Conservation (phyloP, 2,329 filamentous ascomycete species). For the Conoideocrella luteorostrata region DNA sequence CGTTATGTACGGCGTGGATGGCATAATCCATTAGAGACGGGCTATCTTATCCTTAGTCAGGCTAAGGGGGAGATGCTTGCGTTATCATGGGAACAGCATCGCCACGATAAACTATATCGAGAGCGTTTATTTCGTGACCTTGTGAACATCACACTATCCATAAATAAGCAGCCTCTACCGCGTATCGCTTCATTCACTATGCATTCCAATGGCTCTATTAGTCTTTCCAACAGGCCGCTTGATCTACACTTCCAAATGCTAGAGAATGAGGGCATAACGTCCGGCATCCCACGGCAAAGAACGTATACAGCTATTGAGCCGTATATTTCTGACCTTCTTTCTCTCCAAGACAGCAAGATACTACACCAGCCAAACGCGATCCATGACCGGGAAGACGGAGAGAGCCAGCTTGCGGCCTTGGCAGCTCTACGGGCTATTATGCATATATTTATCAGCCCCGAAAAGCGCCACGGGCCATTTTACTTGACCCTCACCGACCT, state of each 20-base stretch:
- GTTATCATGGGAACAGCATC: not conserved
- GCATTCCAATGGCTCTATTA: not conserved
- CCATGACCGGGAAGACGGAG: conserved; percentile 18
- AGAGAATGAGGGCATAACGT: conserved; percentile 27
- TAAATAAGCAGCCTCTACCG: not conserved
- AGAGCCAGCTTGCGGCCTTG: conserved; percentile 21
- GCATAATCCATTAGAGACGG: not conserved
- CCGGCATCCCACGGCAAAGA: conserved; percentile 22
- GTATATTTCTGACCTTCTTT: conserved; percentile 24
- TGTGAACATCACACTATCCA: not conserved
- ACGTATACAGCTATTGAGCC: conserved; percentile 26
- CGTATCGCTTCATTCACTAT: not conserved
- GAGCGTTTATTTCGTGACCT: not conserved
- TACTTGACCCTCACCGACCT: conserved; percentile 27
- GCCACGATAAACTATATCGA: not conserved
- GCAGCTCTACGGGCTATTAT: conserved; percentile 20
- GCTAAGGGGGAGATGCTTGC: conserved; percentile 1
- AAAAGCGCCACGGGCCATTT: conserved; percentile 24
- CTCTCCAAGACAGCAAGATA: conserved; percentile 28
- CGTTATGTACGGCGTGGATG: not conserved
- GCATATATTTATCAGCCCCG: conserved; percentile 14
- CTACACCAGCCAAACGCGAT: conserved; percentile 26
- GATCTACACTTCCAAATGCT: conserved; percentile 22
- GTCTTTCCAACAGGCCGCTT: not conserved
- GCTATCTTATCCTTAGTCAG: not conserved